Evolutionary conservation across 768 basidiomycete species (phyloP).

Genomic region (Lactarius hengduanensis): DNA sequence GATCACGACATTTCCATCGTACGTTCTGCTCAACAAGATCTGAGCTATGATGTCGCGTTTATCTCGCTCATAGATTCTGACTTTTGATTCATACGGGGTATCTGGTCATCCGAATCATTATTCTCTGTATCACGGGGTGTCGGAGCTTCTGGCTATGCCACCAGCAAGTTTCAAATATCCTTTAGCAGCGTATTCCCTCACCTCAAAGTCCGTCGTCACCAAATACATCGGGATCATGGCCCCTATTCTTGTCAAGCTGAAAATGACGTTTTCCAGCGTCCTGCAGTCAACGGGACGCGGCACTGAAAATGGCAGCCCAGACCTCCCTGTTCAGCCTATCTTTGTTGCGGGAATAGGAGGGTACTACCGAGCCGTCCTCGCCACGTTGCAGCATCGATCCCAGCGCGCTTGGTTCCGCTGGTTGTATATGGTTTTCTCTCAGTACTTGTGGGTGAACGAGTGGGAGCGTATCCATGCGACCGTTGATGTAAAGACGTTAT

Average conservation of each 20-base stretch:
- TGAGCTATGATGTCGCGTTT: conserved; percentile 24
- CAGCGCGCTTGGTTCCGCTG: conserved; percentile 91
- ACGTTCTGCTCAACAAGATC: conserved; percentile 30
- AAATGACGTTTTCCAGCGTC: conserved; percentile 32
- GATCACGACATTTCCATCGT: conserved; percentile 64
- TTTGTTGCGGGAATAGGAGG: conserved; percentile 58
- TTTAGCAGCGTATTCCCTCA: conserved; percentile 53
- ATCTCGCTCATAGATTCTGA: conserved; percentile 60
- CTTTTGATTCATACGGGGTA: conserved; percentile 75
- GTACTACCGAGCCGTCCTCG: conserved; percentile 56
- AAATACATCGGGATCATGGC: conserved; percentile 68
- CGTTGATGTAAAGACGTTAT: neutral
- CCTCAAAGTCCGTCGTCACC: conserved; percentile 50
- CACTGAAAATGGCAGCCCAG: conserved; percentile 8
- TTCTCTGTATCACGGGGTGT: conserved; percentile 60
- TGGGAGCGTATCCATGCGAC: conserved; percentile 56
- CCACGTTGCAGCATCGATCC: conserved; percentile 70
- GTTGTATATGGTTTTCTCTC: conserved; percentile 74
- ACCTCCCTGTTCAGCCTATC: conserved; percentile 36
- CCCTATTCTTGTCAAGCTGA: conserved; percentile 49
- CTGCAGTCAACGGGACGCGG: conserved; percentile 16
- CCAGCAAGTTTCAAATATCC: conserved; percentile 23
- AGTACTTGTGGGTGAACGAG: conserved; percentile 93
- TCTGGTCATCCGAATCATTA: conserved; percentile 88
- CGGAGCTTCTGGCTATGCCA: conserved; percentile 39